Percentiles rank a stretch among this genome's conserved stretches.
These are phyloP conservation scores for Trichoderma aggressivum DNA, from an alignment of 2,329 filamentous ascomycete genomes.

Conservation along the genomic window DNA sequence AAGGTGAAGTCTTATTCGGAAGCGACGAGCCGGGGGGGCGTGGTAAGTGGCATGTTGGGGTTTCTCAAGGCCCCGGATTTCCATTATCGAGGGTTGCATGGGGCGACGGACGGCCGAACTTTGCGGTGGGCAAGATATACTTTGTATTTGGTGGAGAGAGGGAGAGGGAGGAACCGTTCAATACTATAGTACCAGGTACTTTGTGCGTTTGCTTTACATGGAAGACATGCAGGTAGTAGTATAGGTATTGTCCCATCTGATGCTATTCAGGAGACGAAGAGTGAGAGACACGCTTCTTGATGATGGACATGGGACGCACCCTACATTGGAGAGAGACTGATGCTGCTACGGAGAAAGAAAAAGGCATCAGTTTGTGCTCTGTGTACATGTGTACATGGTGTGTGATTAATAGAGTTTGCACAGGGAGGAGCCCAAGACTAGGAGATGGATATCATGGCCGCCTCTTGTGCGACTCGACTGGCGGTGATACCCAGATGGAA, in stretches of 20 bases:
- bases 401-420: neutral
- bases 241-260: neutral
- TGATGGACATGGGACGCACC: neutral
- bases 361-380: no score
- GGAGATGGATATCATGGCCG: neutral
- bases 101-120: neutral
- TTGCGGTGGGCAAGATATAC: neutral
- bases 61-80: slow-evolving; percentile 10
- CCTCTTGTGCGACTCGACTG: slow-evolving; percentile 8
- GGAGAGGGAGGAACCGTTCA: neutral
- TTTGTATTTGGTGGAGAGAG: neutral
- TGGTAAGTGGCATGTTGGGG: slow-evolving; percentile 11
- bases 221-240: neutral
- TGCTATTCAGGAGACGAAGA: neutral
- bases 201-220: neutral
- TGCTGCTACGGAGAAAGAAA: neutral
- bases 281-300: neutral
- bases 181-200: neutral
- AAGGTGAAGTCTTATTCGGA: slow-evolving; percentile 16
- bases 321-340: neutral
- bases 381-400: neutral
- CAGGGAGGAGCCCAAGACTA: neutral
- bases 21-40: slow-evolving; percentile 13
- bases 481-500: slow-evolving; percentile 12
- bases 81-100: neutral